phyloP scores from a whole-genome alignment of 2,329 filamentous ascomycete species.

The Neospermospora avenae region DNA sequence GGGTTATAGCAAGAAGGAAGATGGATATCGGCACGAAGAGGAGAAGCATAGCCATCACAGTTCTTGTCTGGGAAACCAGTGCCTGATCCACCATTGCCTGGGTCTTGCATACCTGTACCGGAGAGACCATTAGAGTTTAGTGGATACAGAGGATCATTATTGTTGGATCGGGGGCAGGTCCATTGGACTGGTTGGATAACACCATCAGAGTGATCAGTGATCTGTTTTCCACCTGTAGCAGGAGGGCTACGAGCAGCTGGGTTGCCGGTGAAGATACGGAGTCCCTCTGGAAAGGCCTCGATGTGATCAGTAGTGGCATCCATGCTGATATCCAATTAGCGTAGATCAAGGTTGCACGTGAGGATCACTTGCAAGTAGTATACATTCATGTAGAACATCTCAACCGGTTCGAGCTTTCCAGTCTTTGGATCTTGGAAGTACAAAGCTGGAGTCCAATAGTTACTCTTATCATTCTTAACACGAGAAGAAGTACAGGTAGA shows the following conservation, averaged over 20 bases:
- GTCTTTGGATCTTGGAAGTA: slow-evolving; percentile 70
- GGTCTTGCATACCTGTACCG: slow-evolving; percentile 52
- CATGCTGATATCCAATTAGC: slow-evolving; percentile 45
- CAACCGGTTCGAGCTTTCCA: slow-evolving; percentile 53
- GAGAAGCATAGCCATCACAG: slow-evolving; percentile 61
- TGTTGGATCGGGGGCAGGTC: slow-evolving; percentile 55
- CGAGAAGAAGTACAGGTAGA: slow-evolving; percentile 78
- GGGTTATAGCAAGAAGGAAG: slow-evolving; percentile 91
- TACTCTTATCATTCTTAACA: slow-evolving; percentile 78
- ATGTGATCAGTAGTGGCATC: slow-evolving; percentile 62
- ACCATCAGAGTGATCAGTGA: slow-evolving; percentile 51
- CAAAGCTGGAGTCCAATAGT: slow-evolving; percentile 78
- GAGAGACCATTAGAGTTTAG: slow-evolving; percentile 50
- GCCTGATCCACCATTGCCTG: slow-evolving; percentile 52
- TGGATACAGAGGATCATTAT: slow-evolving; percentile 51
- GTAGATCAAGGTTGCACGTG: neutral
- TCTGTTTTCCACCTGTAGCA: slow-evolving; percentile 45
- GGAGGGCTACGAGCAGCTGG: slow-evolving; percentile 61
- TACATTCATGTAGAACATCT: slow-evolving; percentile 68
- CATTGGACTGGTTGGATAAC: slow-evolving; percentile 53
- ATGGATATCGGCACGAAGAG: slow-evolving; percentile 76
- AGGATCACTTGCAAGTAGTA: slow-evolving; percentile 65
- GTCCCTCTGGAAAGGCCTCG: slow-evolving; percentile 70
- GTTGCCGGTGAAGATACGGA: slow-evolving; percentile 79
- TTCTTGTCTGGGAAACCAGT: slow-evolving; percentile 67